A percentile compares a stretch with the other conserved stretches of the same genome.
These are phyloP conservation scores for Xylariales sp. DNA, from an alignment of 2,329 filamentous ascomycete genomes.

Conservation along the genomic window DNA sequence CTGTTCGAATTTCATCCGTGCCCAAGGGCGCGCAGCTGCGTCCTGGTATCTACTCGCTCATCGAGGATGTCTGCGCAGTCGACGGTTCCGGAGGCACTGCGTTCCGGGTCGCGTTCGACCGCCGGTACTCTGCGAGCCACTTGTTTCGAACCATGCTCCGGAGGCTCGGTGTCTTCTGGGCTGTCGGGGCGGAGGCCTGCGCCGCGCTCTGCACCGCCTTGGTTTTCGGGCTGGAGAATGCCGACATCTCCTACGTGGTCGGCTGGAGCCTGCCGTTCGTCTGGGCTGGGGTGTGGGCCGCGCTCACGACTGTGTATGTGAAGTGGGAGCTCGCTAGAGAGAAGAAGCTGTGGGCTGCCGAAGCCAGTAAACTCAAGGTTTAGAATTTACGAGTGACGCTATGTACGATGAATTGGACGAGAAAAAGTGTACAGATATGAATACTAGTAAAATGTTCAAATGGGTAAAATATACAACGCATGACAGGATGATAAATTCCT, in stretches of 20 bases:
- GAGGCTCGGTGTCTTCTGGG: constrained; percentile 48
- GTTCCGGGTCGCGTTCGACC: constrained; percentile 45
- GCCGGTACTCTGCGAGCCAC: constrained; percentile 47
- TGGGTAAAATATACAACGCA: too few relatives aligned
- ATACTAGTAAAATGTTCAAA: too few relatives aligned
- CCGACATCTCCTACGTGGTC: constrained; percentile 9
- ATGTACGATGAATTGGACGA: too few relatives aligned
- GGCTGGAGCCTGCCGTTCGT: constrained; percentile 12
- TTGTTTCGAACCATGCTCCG: constrained; percentile 49
- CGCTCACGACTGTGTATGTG: constrained; percentile 20
- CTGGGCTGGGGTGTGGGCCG: constrained; percentile 13
- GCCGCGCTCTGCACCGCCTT: constrained; percentile 11
- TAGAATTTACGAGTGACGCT: too few relatives aligned
- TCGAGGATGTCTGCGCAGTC: constrained; percentile 49
- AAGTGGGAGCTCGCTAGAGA: constrained; percentile 19
- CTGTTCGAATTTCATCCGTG: constrained; percentile 47
- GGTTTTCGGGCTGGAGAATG: constrained; percentile 8
- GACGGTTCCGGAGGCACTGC: constrained; percentile 48
- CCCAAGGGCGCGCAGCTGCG: constrained; percentile 44
- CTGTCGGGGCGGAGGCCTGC: constrained; percentile 19
- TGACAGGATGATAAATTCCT: too few relatives aligned
- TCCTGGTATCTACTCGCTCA: constrained; percentile 48
- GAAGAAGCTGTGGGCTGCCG: constrained; percentile 17
- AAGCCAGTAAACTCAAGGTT: constrained; percentile 10
- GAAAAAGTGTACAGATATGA: too few relatives aligned